Evolutionary conservation across 2,329 filamentous ascomycete genomes (phyloP).

Genomic region (Diatrype stigma): DNA sequence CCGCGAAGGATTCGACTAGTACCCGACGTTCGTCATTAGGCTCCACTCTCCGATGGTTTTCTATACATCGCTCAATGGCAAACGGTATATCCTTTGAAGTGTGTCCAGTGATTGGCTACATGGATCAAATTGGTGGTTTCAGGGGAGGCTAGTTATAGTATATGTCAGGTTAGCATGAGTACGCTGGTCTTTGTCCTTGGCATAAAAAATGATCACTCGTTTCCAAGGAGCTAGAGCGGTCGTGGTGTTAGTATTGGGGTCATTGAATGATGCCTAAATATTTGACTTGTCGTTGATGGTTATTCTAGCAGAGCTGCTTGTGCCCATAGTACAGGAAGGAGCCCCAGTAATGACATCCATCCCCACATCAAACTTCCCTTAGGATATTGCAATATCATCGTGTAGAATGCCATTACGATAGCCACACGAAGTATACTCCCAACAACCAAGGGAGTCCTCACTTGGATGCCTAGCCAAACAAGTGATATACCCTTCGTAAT

Average conservation of each 20-base stretch:
- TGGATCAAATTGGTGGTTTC: too few species aligned
- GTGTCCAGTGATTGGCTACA: too few species aligned
- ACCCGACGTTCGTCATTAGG: too few species aligned
- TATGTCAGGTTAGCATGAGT: too few species aligned
- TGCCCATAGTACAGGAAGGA: background rate
- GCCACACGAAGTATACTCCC: background rate
- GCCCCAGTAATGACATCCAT: background rate
- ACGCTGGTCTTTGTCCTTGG: too few species aligned
- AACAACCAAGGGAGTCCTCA: background rate
- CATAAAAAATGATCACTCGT: too few species aligned
- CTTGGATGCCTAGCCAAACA: background rate
- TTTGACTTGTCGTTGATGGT: constrained; percentile 10
- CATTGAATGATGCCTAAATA: constrained; percentile 1
- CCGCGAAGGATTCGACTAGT: too few species aligned
- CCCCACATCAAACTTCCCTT: background rate
- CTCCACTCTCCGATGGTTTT: too few species aligned
- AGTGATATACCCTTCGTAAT: background rate
- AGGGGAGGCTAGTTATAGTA: too few species aligned
- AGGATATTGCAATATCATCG: background rate
- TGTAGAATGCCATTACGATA: background rate
- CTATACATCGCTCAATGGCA: too few species aligned
- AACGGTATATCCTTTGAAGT: too few species aligned
- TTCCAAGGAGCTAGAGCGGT: too few species aligned
- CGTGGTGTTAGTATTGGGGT: background rate
- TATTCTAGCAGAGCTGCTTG: background rate